A percentile compares a stretch with the other conserved stretches of the same genome.
These are phyloP conservation scores for Parmales sp. DNA, from an alignment of 108 stramenopile species.

Conservation along the genomic window DNA sequence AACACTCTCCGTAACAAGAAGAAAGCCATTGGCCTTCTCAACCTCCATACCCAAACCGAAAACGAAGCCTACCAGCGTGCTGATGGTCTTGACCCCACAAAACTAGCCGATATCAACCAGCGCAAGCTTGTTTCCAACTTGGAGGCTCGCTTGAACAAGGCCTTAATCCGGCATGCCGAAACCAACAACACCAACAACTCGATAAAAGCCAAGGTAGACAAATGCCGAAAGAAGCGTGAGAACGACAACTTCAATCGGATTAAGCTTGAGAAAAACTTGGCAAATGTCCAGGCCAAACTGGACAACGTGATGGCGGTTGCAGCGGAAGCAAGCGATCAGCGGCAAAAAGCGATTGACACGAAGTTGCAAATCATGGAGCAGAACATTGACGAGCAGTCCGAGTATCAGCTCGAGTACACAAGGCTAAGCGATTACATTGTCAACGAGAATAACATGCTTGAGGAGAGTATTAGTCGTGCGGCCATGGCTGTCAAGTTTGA, in stretches of 20 bases:
- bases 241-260: slow-evolving; percentile 40
- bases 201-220: slow-evolving; percentile 51
- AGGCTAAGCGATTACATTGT: slow-evolving; percentile 19
- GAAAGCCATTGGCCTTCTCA: slow-evolving; percentile 50
- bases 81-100: slow-evolving; percentile 53
- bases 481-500: slow-evolving; percentile 30
- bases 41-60: slow-evolving; percentile 44
- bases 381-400: slow-evolving; percentile 22
- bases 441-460: slow-evolving; percentile 37
- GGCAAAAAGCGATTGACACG: slow-evolving; percentile 40
- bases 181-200: slow-evolving; percentile 40
- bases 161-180: slow-evolving; percentile 40
- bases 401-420: slow-evolving; percentile 29
- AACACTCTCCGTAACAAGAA: slow-evolving; percentile 42
- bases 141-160: slow-evolving; percentile 56
- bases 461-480: slow-evolving; percentile 45
- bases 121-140: slow-evolving; percentile 47
- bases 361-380: slow-evolving; percentile 33
- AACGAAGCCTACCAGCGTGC: slow-evolving; percentile 55
- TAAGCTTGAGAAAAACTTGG: slow-evolving; percentile 42
- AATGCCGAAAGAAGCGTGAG: slow-evolving; percentile 41
- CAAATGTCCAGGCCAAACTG: slow-evolving; percentile 32
- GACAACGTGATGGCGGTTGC: slow-evolving; percentile 50
- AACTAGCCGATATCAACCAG: slow-evolving; percentile 52
- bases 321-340: slow-evolving; percentile 33